A percentile compares a stretch with the other conserved stretches of the same genome.
These are phyloP conservation scores for Wickerhamia fluorescens DNA, from an alignment of 805 yeast genomes.

Conservation along the genomic window DNA sequence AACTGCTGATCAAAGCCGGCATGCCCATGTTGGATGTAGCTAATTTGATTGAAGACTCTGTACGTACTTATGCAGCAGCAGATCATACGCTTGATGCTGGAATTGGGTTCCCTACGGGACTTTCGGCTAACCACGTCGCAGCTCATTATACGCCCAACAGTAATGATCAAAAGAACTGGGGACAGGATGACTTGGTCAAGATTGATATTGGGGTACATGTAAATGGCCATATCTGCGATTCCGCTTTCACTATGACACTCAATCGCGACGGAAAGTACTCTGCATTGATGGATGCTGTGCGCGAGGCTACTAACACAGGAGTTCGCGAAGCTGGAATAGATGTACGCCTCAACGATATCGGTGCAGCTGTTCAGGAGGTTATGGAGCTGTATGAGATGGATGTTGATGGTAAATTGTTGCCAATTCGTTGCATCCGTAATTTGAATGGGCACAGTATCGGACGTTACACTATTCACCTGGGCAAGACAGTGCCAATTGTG, in stretches of 20 bases:
- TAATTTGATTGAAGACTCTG: slow-evolving; percentile 78
- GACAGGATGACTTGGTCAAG: slow-evolving; percentile 89
- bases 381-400: slow-evolving; percentile 97
- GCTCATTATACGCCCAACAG: slow-evolving; percentile 98
- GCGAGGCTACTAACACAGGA: slow-evolving; percentile 92
- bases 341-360: slow-evolving; percentile 89
- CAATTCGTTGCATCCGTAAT: slow-evolving; percentile 84
- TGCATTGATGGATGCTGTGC: slow-evolving; percentile 73
- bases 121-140: slow-evolving; percentile 87
- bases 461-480: slow-evolving; percentile 82
- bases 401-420: slow-evolving; percentile 76
- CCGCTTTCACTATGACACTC: slow-evolving; percentile 90
- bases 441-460: slow-evolving; percentile 91
- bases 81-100: slow-evolving; percentile 67
- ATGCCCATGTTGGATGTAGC: slow-evolving; percentile 89
- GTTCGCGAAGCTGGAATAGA: slow-evolving; percentile 91
- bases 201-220: slow-evolving; percentile 96
- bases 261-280: slow-evolving; percentile 80
- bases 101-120: slow-evolving; percentile 97
- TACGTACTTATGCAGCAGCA: slow-evolving; percentile 65
- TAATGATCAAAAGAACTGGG: slow-evolving; percentile 77
- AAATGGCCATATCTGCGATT: slow-evolving; percentile 88
- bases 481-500: slow-evolving; percentile 94
- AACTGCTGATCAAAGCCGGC: slow-evolving; percentile 74
- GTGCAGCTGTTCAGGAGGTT: slow-evolving; percentile 92